Evolutionary conservation across 2,329 filamentous ascomycete genomes (phyloP).

Genomic region (Aschersonia sp.): DNA sequence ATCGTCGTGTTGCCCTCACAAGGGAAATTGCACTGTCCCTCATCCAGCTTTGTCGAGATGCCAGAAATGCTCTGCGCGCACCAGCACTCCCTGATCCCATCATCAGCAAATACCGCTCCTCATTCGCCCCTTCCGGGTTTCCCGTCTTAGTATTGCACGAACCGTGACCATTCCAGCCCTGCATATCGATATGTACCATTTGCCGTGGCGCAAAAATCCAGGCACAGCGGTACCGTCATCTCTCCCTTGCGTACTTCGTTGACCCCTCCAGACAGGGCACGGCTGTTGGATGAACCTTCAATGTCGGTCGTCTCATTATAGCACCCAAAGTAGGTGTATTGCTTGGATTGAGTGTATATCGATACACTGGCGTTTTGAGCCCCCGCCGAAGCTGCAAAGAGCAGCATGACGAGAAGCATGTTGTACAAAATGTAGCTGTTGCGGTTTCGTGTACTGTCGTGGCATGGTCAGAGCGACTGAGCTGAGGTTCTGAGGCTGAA

Average conservation of each 20-base stretch:
- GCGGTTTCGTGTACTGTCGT: too few relatives aligned
- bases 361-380: conserved; percentile 7
- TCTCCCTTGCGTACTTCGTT: conserved; percentile 23
- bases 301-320: conserved; percentile 41
- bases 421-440: background rate
- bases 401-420: conserved; percentile 5
- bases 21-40: conserved; percentile 31
- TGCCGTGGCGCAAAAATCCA: conserved; percentile 31
- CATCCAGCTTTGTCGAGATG: conserved; percentile 29
- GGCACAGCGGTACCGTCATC: conserved; percentile 38
- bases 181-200: conserved; percentile 28
- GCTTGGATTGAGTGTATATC: conserved; percentile 19
- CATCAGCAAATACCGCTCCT: background rate
- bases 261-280: conserved; percentile 31
- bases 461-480: too few relatives aligned
- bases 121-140: background rate
- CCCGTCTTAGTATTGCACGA: conserved; percentile 3
- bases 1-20: conserved; percentile 38
- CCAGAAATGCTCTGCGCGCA: conserved; percentile 35
- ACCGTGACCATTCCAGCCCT: conserved; percentile 38
- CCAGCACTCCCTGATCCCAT: conserved; percentile 38
- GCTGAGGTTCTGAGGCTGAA: too few relatives aligned
- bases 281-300: conserved; percentile 20
- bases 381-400: conserved; percentile 3
- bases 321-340: conserved; percentile 40